Percentiles rank a stretch among this genome's conserved stretches.
phyloP scores from a whole-genome alignment of 2,329 filamentous ascomycete species.

The Fusarium nisikadoi region DNA sequence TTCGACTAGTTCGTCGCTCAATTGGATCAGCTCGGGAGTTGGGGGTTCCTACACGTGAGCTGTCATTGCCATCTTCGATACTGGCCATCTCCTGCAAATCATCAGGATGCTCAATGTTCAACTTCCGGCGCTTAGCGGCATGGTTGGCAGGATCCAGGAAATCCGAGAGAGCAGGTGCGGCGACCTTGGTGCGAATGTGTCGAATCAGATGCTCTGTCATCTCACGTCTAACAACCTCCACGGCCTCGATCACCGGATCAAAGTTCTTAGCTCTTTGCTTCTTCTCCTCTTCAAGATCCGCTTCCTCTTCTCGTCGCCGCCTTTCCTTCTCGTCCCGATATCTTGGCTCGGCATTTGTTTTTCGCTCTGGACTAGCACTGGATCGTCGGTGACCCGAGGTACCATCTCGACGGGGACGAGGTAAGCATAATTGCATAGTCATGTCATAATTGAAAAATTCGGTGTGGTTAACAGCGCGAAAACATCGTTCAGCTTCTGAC shows the following conservation, averaged over 20 bases:
- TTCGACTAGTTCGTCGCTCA: slow-evolving; percentile 67
- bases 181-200: slow-evolving; percentile 89
- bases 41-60: slow-evolving; percentile 72
- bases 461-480: slow-evolving; percentile 79
- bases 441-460: slow-evolving; percentile 92
- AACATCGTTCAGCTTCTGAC: slow-evolving; percentile 84
- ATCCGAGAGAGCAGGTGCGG: slow-evolving; percentile 80
- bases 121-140: slow-evolving; percentile 78
- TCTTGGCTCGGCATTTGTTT: slow-evolving; percentile 34
- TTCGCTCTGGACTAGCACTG: slow-evolving; percentile 51
- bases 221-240: slow-evolving; percentile 81
- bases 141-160: slow-evolving; percentile 87
- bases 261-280: slow-evolving; percentile 85
- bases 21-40: slow-evolving; percentile 70
- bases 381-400: slow-evolving; percentile 46
- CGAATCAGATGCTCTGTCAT: slow-evolving; percentile 87
- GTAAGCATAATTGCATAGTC: slow-evolving; percentile 80
- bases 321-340: slow-evolving; percentile 71
- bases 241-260: slow-evolving; percentile 88
- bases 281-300: slow-evolving; percentile 91
- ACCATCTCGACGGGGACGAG: slow-evolving; percentile 40
- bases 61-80: slow-evolving; percentile 70
- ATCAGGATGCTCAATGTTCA: slow-evolving; percentile 79
- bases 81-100: slow-evolving; percentile 62
- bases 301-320: slow-evolving; percentile 76